Percentiles rank a stretch among this genome's conserved stretches.
Evolutionary conservation across 257 asterid genomes (phyloP).

Genomic region (Jacaranda mimosifolia): DNA sequence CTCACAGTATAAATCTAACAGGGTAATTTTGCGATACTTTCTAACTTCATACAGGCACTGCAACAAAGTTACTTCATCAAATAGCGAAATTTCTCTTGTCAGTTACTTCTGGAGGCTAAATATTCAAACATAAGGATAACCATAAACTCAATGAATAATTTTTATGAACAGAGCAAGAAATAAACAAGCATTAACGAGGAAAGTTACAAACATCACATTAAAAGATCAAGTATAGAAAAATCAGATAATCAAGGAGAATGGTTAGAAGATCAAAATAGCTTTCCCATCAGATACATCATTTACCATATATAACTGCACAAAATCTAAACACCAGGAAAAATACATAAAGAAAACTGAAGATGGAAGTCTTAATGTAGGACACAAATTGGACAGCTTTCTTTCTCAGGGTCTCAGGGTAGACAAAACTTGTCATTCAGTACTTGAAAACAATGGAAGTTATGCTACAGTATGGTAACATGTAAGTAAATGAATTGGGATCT

Average conservation of each 20-base stretch:
- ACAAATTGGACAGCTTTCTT: slow-evolving; percentile 11
- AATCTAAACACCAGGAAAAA: not conserved
- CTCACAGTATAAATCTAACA: slow-evolving; percentile 81
- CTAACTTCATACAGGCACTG: slow-evolving; percentile 92
- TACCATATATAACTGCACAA: not conserved
- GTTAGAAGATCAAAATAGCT: slow-evolving; percentile 17
- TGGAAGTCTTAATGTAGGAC: slow-evolving; percentile 11
- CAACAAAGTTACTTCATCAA: slow-evolving; percentile 45
- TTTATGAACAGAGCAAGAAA: not conserved
- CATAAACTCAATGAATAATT: slow-evolving; percentile 12
- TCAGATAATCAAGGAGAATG: slow-evolving; percentile 13
- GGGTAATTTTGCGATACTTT: slow-evolving; percentile 60
- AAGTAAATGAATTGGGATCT: slow-evolving; percentile 35
- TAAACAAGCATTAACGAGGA: slow-evolving; percentile 10
- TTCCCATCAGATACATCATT: slow-evolving; percentile 14
- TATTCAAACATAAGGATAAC: not conserved
- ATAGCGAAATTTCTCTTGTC: slow-evolving; percentile 29
- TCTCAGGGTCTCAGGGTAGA: slow-evolving; percentile 21
- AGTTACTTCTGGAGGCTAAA: not conserved
- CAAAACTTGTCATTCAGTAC: slow-evolving; percentile 23
- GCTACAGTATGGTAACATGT: slow-evolving; percentile 16
- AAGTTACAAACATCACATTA: slow-evolving; percentile 9
- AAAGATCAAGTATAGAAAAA: not conserved
- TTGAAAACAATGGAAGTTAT: slow-evolving; percentile 12
- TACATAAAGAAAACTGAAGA: slow-evolving; percentile 18